Evolutionary conservation across 371 early-diverging fungal species (phyloP).

Genomic region (Nematocida ausubeli): DNA sequence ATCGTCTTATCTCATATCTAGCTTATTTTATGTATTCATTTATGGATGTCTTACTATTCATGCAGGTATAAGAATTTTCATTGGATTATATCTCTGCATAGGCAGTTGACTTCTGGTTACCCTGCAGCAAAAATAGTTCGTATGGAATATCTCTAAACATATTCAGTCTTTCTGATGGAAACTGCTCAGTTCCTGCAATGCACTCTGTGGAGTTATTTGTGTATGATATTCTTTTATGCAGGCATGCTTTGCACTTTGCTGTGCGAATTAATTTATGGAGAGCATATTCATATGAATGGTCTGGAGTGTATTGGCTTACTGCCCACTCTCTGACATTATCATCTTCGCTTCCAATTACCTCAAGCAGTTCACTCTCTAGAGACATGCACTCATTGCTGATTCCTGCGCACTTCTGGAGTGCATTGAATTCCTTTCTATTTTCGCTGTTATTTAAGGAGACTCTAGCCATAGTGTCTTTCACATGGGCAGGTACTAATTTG

Average conservation of each 20-base stretch:
- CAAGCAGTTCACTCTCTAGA: background rate
- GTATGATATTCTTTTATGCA: background rate
- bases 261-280: background rate
- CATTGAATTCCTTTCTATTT: background rate
- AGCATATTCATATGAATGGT: conserved; percentile 17
- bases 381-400: background rate
- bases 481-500: background rate
- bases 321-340: background rate
- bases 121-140: conserved; percentile 2
- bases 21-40: too few species aligned
- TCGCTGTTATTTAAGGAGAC: background rate
- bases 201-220: background rate
- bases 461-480: background rate
- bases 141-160: conserved; percentile 31
- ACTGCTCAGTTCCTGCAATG: background rate
- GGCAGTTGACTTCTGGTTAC: too few species aligned
- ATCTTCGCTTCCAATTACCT: conserved; percentile 23
- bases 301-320: background rate
- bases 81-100: too few species aligned
- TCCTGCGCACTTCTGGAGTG: background rate
- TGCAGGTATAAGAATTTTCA: too few species aligned
- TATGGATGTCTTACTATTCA: too few species aligned
- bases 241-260: conserved; percentile 3
- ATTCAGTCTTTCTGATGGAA: conserved; percentile 12
- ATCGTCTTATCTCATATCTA: too few species aligned